Evolutionary conservation across 2,329 filamentous ascomycete species (phyloP).

Genomic region (Ceratocystis cubensis): DNA sequence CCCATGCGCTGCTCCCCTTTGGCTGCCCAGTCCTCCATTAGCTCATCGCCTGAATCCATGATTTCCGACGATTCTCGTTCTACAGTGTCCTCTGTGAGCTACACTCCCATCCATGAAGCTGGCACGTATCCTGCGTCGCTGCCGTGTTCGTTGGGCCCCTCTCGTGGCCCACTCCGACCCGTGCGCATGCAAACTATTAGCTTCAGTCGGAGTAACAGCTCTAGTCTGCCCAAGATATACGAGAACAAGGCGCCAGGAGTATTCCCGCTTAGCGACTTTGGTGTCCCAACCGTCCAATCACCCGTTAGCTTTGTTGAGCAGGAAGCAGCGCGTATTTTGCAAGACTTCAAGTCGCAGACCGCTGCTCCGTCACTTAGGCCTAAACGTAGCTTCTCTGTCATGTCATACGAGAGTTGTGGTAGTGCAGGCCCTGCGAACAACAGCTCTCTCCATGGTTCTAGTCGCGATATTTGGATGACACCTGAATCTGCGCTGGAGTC

Average conservation of each 20-base stretch:
- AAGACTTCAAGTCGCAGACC: conserved; percentile 13
- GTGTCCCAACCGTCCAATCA: not conserved
- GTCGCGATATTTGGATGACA: conserved; percentile 27
- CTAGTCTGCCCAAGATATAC: not conserved
- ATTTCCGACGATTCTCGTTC: conserved; percentile 49
- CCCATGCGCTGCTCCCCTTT: conserved; percentile 48
- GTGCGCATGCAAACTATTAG: not conserved
- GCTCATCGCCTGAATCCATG: conserved; percentile 56
- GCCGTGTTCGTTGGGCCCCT: not conserved
- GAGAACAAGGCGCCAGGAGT: not conserved
- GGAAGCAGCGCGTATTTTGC: conserved; percentile 15
- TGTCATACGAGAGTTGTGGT: conserved; percentile 34
- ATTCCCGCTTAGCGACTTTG: conserved; percentile 8
- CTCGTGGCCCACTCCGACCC: not conserved
- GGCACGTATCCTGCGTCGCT: conserved; percentile 44
- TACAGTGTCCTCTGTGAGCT: conserved; percentile 53
- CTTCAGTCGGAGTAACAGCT: conserved; percentile 4
- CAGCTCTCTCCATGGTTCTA: conserved; percentile 28
- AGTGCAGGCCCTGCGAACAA: conserved; percentile 51
- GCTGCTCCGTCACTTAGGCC: not conserved
- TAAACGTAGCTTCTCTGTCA: conserved; percentile 16
- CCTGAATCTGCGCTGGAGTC: conserved; percentile 25
- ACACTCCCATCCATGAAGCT: conserved; percentile 38
- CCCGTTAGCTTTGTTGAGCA: conserved; percentile 4
- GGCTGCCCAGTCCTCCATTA: conserved; percentile 49